A percentile compares a stretch with the other conserved stretches of the same genome.
Evolutionary conservation across 2,329 filamentous ascomycete genomes (phyloP).

Genomic region (Rugonectria rugulosa): DNA sequence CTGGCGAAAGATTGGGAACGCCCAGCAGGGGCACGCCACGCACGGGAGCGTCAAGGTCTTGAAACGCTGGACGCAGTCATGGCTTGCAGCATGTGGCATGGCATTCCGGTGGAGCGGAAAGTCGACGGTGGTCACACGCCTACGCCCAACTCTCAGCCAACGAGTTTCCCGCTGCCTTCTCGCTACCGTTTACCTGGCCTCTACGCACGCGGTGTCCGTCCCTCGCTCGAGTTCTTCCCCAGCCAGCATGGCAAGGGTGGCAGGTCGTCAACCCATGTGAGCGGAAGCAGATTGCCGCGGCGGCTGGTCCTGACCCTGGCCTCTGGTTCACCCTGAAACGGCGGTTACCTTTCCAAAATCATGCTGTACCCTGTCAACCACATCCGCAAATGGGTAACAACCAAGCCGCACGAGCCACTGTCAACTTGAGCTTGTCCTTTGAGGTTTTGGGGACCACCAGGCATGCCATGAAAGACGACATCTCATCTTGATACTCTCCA

Average conservation of each 20-base stretch:
- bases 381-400: conserved; percentile 15
- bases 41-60: conserved; percentile 27
- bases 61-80: conserved; percentile 32
- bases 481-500: conserved; percentile 10
- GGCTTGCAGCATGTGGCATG: conserved; percentile 26
- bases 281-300: conserved; percentile 26
- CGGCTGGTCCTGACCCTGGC: conserved; percentile 12
- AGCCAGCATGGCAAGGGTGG: conserved; percentile 14
- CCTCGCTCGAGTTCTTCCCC: conserved; percentile 4
- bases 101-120: conserved; percentile 24
- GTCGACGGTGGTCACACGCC: conserved; percentile 18
- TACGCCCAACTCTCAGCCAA: not conserved
- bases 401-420: conserved; percentile 31
- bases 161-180: not conserved
- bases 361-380: conserved; percentile 12
- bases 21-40: conserved; percentile 23
- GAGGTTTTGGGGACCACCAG: conserved; percentile 11
- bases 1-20: conserved; percentile 22
- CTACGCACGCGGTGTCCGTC: not conserved
- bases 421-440: conserved; percentile 15
- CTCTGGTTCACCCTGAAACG: conserved; percentile 31
- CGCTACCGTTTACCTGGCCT: conserved; percentile 3
- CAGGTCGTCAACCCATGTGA: not conserved
- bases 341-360: conserved; percentile 17
- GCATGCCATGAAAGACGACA: conserved; percentile 27